Evolutionary conservation across 2,329 filamentous ascomycete species (phyloP), one percentile per base, ranked within the genome.

Genomic region (Penicillium sp.): DNA sequence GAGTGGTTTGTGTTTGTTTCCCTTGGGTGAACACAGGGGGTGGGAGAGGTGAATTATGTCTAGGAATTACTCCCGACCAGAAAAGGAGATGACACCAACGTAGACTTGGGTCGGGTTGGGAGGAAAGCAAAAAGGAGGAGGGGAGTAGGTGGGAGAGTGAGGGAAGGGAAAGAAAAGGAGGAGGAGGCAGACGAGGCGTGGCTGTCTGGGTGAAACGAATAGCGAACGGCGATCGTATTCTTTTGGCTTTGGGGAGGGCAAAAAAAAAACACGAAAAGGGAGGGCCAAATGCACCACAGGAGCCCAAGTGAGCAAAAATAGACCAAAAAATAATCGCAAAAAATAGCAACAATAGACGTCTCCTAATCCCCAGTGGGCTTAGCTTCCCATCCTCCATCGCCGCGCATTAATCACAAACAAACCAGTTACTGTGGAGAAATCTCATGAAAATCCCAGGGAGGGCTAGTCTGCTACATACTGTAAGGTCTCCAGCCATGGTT

Each of bases 321-420:
- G 19, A 22, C 19, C 19, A 22, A 22, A 33, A 33, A 30, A 30
- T 30, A 30, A 7, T 7, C 19, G 19, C 19, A 22, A 30, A 30
- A 30, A 30, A 30, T 30, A 30, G 30, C 30, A 33, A 69, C 68
- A 69, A 69, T 69, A 69, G 67, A 62, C 58, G 38, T 62, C 54
- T 63, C 62, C 62, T 68, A 68, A 45, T 33, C 64, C 60, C 53
- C 19, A 55, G 49, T 25, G 46, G 61, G 60, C 48, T 59, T 61
- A 53, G 58, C 53, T 6, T 35, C 19, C 8, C 8, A 46, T 10
- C 11, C 10, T 35, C 49, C 10, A 35, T 33, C 35, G 14, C 35
- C 13, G 35, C 35, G 11, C 51, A 52, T 28, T 35, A 30, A 48
- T 26, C 28, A 33, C 45, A 48, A 48, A 48, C 46, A 33, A 28